Evolutionary conservation across 176 grass and related monocot genomes (phyloP).

Genomic region (Puccinellia tenuiflora): DNA sequence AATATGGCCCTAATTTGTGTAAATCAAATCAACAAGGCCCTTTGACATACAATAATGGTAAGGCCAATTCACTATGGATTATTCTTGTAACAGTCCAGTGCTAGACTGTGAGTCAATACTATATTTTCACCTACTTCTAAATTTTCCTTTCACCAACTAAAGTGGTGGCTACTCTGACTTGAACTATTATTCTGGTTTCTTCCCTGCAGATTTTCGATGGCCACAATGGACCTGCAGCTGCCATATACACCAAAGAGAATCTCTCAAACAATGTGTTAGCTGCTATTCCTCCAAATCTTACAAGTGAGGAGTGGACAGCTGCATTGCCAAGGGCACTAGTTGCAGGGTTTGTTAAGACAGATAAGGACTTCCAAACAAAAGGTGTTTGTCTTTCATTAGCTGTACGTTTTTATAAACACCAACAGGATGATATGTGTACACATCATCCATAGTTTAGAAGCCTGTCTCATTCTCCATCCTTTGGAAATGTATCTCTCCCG

Average conservation of each 20-base stretch:
- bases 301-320: slow-evolving; percentile 79
- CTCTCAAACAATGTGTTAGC: slow-evolving; percentile 65
- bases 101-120: slow-evolving; percentile 11
- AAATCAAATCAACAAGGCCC: slow-evolving; percentile 1
- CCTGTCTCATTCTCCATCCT: neutral
- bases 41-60: neutral
- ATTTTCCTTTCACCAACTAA: slow-evolving; percentile 5
- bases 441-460: neutral
- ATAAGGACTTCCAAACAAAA: slow-evolving; percentile 81
- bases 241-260: slow-evolving; percentile 82
- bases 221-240: slow-evolving; percentile 83
- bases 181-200: slow-evolving; percentile 31
- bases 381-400: slow-evolving; percentile 34
- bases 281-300: slow-evolving; percentile 80
- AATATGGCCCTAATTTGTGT: neutral
- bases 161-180: slow-evolving; percentile 29
- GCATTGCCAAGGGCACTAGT: slow-evolving; percentile 88
- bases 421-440: neutral
- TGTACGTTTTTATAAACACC: neutral
- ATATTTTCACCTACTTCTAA: neutral
- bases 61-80: slow-evolving; percentile 3
- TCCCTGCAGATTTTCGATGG: slow-evolving; percentile 81
- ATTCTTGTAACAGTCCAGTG: slow-evolving; percentile 7
- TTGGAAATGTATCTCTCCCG: neutral
- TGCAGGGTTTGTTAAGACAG: slow-evolving; percentile 96